Base-by-base conservation (phyloP, 2,329 filamentous ascomycete species). In the Paraphaeosphaeria sporulosa region DNA sequence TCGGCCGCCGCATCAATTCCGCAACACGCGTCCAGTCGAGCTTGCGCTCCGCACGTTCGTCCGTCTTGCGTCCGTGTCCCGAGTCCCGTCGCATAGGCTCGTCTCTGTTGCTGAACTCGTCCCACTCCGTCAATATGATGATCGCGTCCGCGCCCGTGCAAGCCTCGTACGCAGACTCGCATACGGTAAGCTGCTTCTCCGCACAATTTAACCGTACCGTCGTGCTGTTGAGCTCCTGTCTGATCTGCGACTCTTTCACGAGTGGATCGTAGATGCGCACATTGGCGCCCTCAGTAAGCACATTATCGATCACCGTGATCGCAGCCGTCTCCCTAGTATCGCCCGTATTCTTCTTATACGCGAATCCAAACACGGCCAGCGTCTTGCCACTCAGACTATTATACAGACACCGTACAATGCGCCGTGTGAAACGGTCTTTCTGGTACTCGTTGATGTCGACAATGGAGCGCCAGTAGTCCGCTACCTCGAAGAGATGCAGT, bases 311-410 rank as follows among this genome's bases (percentile, higher is more conserved):
- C 64, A 92, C 86, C 46, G 86, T 88, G 73, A 93, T 90, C 40
- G 56, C 56, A 17, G 30, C 30, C 30, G 48, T 47, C 23, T 58
- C 49, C 4, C 91, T 85, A 5, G 89, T 91, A 72, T 94, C 91
- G 23, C 86, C 87, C 0, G 91, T 94, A 75, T 92, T 86, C 78
- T 91, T 90, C 82, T 94, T 94, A 80, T 92, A 94, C 9, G 90
- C 89, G 67, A 89, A 93, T 4, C 91, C 91, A 6, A 94, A 83
- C 2, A 94, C 81, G 2, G 89, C 75, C 32, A 93, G 80, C 78
- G 91, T 92, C 81, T 92, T 92, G 60, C 86, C 85, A 2, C 83
- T 82, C 6, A 93, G 80, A 10, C 88, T 91, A 72, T 89, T 88
- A 77, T 91, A 88, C 54, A 93, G 82, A 57, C 85, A 86, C 61